These are phyloP conservation scores for Dictyostelium intermedium DNA, from an alignment of 78 protist species.

Conservation along the genomic window DNA sequence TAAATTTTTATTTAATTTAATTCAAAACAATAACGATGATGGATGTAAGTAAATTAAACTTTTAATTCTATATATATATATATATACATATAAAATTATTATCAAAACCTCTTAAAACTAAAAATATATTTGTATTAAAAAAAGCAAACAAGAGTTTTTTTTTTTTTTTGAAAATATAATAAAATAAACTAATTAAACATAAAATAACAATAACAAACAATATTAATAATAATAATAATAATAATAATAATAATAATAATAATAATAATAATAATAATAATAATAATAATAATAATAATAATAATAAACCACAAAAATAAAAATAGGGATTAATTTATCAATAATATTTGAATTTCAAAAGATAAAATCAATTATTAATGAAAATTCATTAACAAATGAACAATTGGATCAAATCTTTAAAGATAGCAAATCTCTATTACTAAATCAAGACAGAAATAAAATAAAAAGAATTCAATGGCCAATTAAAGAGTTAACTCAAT, in stretches of 20 bases:
- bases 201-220: neutral
- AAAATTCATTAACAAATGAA: neutral
- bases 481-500: neutral
- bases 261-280: neutral
- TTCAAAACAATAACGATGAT: neutral
- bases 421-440: neutral
- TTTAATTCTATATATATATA: neutral
- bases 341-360: neutral
- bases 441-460: neutral
- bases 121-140: neutral
- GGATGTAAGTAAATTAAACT: slow-evolving; percentile 40
- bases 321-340: neutral
- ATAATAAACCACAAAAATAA: neutral
- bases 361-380: neutral
- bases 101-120: neutral
- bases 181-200: neutral
- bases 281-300: neutral
- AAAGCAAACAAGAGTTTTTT: neutral
- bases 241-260: neutral
- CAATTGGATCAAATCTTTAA: neutral
- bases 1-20: slow-evolving; percentile 7
- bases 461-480: neutral
- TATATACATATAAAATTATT: neutral
- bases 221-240: neutral
- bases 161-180: neutral